These are phyloP conservation scores for Dalbergia oliveri DNA, from an alignment of 306 rosid species.

Conservation along the genomic window DNA sequence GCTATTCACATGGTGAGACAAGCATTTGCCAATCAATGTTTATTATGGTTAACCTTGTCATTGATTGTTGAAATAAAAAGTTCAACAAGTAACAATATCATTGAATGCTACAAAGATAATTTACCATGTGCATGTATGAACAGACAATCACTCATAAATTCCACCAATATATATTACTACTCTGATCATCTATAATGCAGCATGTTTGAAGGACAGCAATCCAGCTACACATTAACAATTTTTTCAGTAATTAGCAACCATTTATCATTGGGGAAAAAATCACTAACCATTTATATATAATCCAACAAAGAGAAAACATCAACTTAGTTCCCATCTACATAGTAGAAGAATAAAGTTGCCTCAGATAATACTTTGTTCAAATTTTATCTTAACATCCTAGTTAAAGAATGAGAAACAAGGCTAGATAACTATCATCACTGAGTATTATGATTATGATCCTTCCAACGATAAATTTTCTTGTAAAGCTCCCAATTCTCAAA, in stretches of 20 bases:
- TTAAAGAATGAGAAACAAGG: constrained; percentile 27
- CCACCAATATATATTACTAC: constrained; percentile 1
- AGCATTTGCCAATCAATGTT: neutral
- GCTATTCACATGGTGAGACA: neutral
- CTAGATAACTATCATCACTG: neutral
- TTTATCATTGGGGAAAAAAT: constrained; percentile 24
- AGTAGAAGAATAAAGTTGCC: constrained; percentile 25
- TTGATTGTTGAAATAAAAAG: constrained; percentile 14
- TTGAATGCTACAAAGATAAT: neutral
- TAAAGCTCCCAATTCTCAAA: constrained; percentile 11
- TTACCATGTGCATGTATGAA: neutral
- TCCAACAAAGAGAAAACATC: constrained; percentile 21
- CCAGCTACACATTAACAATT: constrained; percentile 1
- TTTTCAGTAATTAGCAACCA: constrained; percentile 17
- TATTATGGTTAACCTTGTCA: constrained; percentile 19
- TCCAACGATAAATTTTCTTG: neutral
- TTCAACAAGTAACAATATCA: neutral
- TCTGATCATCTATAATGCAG: constrained; percentile 12
- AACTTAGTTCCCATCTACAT: neutral
- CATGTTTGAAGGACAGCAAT: constrained; percentile 12
- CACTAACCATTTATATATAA: neutral
- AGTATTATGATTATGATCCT: constrained; percentile 20
- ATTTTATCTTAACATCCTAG: neutral
- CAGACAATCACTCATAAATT: neutral
- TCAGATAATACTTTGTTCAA: neutral